Base-by-base conservation (phyloP, 257 asterid genomes). In the Plantago major region DNA sequence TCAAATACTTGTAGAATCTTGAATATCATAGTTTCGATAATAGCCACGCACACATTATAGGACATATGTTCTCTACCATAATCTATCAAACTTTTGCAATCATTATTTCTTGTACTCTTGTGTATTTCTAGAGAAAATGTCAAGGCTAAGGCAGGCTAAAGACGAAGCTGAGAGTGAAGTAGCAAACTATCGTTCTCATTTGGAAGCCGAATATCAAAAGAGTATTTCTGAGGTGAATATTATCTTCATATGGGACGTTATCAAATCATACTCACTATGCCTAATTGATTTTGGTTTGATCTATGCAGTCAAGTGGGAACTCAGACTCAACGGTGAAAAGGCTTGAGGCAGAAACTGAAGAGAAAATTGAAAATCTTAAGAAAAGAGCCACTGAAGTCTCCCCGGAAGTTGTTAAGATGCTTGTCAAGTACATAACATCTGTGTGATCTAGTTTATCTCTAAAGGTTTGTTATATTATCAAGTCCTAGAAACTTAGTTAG, bases 91-190 rank as follows among this genome's bases (percentile, higher is more conserved):
- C 40, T 33, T 33, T 1, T 4, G 40, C 1, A 33, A 30, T 37
- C 7, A 16, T 1, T 37, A 9, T 48, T 0, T 26, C n/a, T 43
- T 65, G 12, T n/a, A 0, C 3, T 10, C 26, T 5, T 43, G 16
- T 1, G 6, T 9, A 8, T 44, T 60, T 30, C 18, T 65, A 91
- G 98, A 74, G 76, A 91, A 91, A 82, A 76, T 64, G 74, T 3
- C 81, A 11, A 74, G 94, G 79, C 68, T 88, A 79, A 86, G 77
- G 77, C 94, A 86, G 58, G 98, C 96, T 7, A 88, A 84, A 59
- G 90, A 84, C 9, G 98, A 91, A 64, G 96, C 98, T 5, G 92
- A 86, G 44, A 67, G 37, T 55, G 96, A 88, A 81, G 81, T 79
- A 12, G 79, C 82, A 2, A 72, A 65, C 54, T 86, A 79, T 43